Percentiles rank a stretch among this genome's conserved stretches.
phyloP scores from a whole-genome alignment of 2,329 filamentous ascomycete species.

The Aspergillus neoniger region DNA sequence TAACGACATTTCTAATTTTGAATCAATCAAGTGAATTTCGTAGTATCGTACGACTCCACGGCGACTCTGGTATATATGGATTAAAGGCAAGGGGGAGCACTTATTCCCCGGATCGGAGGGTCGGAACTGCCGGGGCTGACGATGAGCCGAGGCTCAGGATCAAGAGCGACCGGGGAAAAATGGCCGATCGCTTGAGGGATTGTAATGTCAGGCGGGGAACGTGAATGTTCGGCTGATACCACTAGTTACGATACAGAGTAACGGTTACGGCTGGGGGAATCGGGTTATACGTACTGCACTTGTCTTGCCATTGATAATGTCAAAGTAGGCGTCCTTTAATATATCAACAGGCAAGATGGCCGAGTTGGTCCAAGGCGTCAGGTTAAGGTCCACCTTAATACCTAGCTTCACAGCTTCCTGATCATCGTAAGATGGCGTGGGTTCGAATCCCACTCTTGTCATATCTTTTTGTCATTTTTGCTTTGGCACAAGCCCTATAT shows the following conservation, averaged over 20 bases:
- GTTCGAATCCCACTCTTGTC: slow-evolving; percentile 11
- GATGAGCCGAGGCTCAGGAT: background rate
- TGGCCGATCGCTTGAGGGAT: background rate
- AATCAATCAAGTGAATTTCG: background rate
- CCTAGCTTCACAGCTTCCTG: slow-evolving; percentile 6
- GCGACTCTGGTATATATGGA: background rate
- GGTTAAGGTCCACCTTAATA: slow-evolving; percentile 9
- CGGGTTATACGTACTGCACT: background rate
- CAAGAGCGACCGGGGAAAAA: background rate
- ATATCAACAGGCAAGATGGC: slow-evolving; percentile 33
- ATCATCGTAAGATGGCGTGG: slow-evolving; percentile 7
- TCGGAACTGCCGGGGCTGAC: background rate
- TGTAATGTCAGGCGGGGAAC: background rate
- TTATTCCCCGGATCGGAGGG: background rate
- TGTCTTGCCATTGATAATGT: background rate
- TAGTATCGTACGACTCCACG: background rate
- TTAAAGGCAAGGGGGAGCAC: background rate
- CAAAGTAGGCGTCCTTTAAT: background rate
- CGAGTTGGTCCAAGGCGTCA: slow-evolving; percentile 39
- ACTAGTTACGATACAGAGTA: background rate
- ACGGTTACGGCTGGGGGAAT: background rate
- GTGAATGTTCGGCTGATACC: background rate
- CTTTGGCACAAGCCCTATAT: too few relatives aligned
- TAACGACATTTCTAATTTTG: slow-evolving; percentile 31
- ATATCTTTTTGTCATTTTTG: slow-evolving; percentile 2